Evolutionary conservation across 371 early-diverging fungal species (phyloP), one percentile per base, ranked within the genome.

Genomic region (Mycotypha africana): DNA sequence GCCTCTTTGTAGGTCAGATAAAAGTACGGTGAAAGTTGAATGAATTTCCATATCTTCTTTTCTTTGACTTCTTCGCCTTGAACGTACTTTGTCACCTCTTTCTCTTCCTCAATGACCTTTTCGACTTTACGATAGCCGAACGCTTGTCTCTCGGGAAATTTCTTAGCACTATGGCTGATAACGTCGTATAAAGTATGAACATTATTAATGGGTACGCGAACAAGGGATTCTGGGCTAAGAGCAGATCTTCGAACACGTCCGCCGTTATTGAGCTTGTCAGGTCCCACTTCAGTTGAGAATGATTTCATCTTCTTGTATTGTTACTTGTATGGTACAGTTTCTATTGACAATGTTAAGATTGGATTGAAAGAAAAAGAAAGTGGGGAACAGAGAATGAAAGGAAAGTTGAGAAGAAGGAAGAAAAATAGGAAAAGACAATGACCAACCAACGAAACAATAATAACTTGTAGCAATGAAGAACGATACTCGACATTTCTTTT

Each of bases 11-110:
- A 88, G 34, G 81, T 81, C 45, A 79, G 53, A 74, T 85, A 91
- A 48, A 67, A 37, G 65, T 79, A 91, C 15, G 55, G 56, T 4
- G 80, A 73, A 38, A 90, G 64, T 63, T 89, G 85, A 67, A 78
- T 81, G 63, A 66, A 89, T 48, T 79, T 84, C 91, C 91, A 92
- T 15, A 51, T 84, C 67, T 92, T 92, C 44, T 48, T 82, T 54
- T 88, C 86, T 56, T 68, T 82, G 37, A 58, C 62, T 51, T 82
- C 79, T 34, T 76, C 79, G 38, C 79, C 87, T 38, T 73, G 68
- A 30, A 81, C 76, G 15, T 72, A 63, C 58, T 86, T 86, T 26
- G 67, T 75, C 36, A 92, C 67, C 40, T 85, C 76, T 70, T 91
- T 91, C 37, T 82, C 77, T 58, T 92, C 91, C 47, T 85, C 81